Conservation (phyloP, 345 rosid species). For the Gossypium herbaceum region DNA sequence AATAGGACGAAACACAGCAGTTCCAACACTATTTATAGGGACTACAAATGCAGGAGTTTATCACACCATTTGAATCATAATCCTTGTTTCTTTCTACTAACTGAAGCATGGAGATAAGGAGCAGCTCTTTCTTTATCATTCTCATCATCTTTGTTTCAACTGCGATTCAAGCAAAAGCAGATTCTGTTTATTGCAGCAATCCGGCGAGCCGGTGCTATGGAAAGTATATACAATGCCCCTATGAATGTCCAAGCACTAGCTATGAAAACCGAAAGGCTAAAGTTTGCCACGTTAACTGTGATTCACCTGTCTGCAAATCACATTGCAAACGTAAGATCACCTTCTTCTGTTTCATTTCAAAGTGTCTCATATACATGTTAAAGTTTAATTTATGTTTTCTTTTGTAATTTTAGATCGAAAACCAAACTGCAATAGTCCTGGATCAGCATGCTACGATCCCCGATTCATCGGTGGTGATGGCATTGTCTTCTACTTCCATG, state of each 20-base stretch:
- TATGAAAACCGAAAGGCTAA: constrained; percentile 24
- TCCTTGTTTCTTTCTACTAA: not conserved
- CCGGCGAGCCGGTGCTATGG: constrained; percentile 24
- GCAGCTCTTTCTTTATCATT: not conserved
- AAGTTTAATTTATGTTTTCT: not conserved
- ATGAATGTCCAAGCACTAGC: constrained; percentile 33
- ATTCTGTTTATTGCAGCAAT: not conserved
- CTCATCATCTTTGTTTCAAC: not conserved
- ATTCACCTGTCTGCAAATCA: constrained; percentile 36
- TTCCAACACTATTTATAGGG: not conserved
- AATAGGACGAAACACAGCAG: not conserved
- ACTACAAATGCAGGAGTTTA: not conserved
- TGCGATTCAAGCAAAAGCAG: not conserved
- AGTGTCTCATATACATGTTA: too few species aligned
- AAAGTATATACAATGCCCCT: constrained; percentile 26
- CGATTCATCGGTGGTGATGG: constrained; percentile 62
- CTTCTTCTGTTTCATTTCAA: not conserved
- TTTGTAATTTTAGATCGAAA: constrained; percentile 23
- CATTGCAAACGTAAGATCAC: constrained; percentile 31
- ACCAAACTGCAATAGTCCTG: constrained; percentile 41
- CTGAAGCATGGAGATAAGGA: not conserved
- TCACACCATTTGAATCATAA: not conserved
- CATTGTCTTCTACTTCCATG: constrained; percentile 52
- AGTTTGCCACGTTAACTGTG: constrained; percentile 37
- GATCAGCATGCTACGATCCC: constrained; percentile 54